A percentile compares a stretch with the other conserved stretches of the same genome.
phyloP scores from a whole-genome alignment of 192 early-diverging fungal genomes.

The Thoreauomyces humboldtii region DNA sequence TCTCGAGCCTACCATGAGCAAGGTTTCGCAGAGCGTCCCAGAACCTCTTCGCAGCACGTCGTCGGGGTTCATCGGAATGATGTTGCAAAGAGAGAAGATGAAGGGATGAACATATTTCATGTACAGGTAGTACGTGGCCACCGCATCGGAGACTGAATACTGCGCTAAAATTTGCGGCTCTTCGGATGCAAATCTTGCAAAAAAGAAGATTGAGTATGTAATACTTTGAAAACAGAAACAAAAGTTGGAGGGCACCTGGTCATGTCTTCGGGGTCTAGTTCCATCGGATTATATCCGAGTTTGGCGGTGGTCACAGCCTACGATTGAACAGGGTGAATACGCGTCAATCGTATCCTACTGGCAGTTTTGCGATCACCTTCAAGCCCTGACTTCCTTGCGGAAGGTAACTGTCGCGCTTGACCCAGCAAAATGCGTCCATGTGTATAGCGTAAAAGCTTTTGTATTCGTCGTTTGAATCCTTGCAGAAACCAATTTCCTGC shows the following conservation, averaged over 20 bases:
- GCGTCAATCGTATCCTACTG: too few species aligned
- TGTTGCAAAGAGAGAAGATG: slow-evolving; percentile 98
- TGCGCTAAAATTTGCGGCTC: slow-evolving; percentile 91
- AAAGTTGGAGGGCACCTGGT: slow-evolving; percentile 53
- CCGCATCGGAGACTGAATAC: slow-evolving; percentile 99
- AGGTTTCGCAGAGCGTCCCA: slow-evolving; percentile 92
- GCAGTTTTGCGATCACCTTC: too few species aligned
- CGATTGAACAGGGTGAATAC: too few species aligned
- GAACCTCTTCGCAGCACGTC: slow-evolving; percentile 95
- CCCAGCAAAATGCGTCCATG: slow-evolving; percentile 98
- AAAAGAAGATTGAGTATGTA: too few species aligned
- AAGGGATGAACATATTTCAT: slow-evolving; percentile 99
- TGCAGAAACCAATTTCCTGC: slow-evolving; percentile 85
- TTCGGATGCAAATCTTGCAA: slow-evolving; percentile 75
- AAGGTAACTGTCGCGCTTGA: slow-evolving; percentile 96
- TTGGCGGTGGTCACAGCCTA: slow-evolving; percentile 94
- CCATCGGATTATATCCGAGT: slow-evolving; percentile 95
- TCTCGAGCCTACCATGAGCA: slow-evolving; percentile 78
- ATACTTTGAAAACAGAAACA: not conserved
- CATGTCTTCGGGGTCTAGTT: slow-evolving; percentile 99
- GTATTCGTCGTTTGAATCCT: slow-evolving; percentile 82
- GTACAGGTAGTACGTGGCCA: slow-evolving; percentile 98
- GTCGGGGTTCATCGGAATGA: slow-evolving; percentile 96
- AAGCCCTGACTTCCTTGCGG: slow-evolving; percentile 96
- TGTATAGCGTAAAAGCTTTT: slow-evolving; percentile 81